These are phyloP conservation scores for Acmispon strigosus DNA, from an alignment of 306 rosid genomes.

Conservation along the genomic window DNA sequence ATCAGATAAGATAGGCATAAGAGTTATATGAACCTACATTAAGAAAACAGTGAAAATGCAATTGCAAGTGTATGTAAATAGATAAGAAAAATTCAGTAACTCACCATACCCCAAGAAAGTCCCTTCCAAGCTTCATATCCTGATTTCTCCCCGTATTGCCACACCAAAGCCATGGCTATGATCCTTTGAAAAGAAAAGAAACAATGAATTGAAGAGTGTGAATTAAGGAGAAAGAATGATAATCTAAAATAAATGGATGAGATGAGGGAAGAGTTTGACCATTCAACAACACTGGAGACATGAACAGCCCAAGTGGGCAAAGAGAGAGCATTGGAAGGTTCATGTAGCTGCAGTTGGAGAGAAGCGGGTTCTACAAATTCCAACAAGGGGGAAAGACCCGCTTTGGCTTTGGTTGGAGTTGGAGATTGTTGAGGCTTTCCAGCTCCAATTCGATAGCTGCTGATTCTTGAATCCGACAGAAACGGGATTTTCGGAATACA, in stretches of 20 bases:
- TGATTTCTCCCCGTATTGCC: slow-evolving; percentile 84
- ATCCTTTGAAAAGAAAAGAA: slow-evolving; percentile 45
- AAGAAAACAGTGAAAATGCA: not conserved
- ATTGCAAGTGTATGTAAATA: not conserved
- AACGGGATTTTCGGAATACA: slow-evolving; percentile 9
- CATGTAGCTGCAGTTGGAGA: slow-evolving; percentile 47
- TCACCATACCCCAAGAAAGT: slow-evolving; percentile 96
- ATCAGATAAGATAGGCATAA: not conserved
- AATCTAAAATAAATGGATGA: not conserved
- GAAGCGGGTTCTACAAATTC: slow-evolving; percentile 46
- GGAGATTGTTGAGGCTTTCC: slow-evolving; percentile 2
- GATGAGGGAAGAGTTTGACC: slow-evolving; percentile 30
- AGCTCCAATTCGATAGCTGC: not conserved
- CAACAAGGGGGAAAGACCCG: slow-evolving; percentile 43
- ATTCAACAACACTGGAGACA: slow-evolving; percentile 82
- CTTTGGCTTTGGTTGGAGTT: slow-evolving; percentile 12
- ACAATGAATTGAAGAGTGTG: not conserved
- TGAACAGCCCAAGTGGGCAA: slow-evolving; percentile 95
- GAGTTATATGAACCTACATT: not conserved
- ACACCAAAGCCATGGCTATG: slow-evolving; percentile 90
- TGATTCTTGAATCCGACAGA: slow-evolving; percentile 2
- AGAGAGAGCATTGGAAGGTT: slow-evolving; percentile 89
- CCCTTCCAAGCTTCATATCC: slow-evolving; percentile 85
- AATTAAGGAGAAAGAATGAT: not conserved
- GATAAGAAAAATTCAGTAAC: slow-evolving; percentile 6